Evolutionary conservation across 129 eudicot genomes (phyloP).

Genomic region (Centella asiatica): DNA sequence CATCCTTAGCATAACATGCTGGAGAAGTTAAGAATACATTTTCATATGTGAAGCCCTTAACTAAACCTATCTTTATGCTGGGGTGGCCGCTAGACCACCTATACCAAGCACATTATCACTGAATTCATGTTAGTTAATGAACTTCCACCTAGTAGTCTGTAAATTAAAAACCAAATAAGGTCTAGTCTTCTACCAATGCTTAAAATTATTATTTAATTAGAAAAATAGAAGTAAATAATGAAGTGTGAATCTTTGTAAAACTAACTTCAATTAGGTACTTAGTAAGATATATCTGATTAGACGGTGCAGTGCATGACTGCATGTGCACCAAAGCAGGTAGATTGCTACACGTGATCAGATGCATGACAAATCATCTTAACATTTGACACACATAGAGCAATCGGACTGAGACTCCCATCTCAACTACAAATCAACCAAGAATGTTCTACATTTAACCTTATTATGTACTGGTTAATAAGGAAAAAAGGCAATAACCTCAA

Average conservation of each 20-base stretch:
- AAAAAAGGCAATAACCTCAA: too few relatives aligned
- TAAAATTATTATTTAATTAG: background rate
- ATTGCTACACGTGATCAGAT: background rate
- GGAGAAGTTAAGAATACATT: too few relatives aligned
- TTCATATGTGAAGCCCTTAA: background rate
- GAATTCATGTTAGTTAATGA: slow-evolving; percentile 14
- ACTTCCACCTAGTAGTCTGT: background rate
- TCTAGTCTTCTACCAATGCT: background rate
- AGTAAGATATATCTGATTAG: too few relatives aligned
- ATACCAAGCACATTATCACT: slow-evolving; percentile 4
- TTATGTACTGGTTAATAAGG: too few relatives aligned
- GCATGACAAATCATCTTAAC: background rate
- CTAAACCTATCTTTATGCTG: background rate
- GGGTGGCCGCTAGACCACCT: background rate
- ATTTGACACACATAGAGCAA: background rate
- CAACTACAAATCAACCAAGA: too few relatives aligned
- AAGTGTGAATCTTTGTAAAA: slow-evolving; percentile 25
- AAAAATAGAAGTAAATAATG: background rate
- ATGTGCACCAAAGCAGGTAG: background rate
- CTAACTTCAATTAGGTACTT: slow-evolving; percentile 7
- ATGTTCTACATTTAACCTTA: too few relatives aligned
- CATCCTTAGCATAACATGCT: too few relatives aligned
- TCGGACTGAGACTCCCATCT: background rate
- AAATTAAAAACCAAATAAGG: slow-evolving; percentile 20
- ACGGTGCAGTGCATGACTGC: too few relatives aligned